These are phyloP conservation scores for Apocynum venetum DNA, from an alignment of 257 asterid species.

Conservation along the genomic window DNA sequence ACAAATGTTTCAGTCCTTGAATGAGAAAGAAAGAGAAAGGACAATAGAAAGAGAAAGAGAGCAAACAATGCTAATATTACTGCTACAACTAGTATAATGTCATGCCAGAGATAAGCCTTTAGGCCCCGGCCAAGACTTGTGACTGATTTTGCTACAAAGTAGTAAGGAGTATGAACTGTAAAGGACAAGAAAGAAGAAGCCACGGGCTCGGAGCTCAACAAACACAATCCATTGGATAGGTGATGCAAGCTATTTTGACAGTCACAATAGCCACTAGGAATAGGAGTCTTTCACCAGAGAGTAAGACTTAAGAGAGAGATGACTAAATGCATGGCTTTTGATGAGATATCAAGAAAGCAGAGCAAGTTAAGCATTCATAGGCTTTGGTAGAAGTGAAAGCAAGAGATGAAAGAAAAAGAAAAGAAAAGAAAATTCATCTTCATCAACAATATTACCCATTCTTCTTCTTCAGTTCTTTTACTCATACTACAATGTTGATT, in stretches of 20 bases:
- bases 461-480: neutral
- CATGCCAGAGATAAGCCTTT: slow-evolving; percentile 9
- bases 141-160: neutral
- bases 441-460: neutral
- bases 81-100: neutral
- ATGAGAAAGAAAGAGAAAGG: too few species aligned
- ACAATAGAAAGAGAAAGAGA: neutral
- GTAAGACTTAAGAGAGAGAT: neutral
- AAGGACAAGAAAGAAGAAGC: neutral
- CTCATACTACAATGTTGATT: neutral
- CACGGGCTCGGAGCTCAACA: slow-evolving; percentile 37
- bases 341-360: neutral
- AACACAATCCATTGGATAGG: slow-evolving; percentile 31
- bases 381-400: neutral
- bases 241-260: slow-evolving; percentile 20
- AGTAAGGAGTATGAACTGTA: neutral
- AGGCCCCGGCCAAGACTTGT: neutral
- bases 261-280: slow-evolving; percentile 7
- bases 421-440: neutral
- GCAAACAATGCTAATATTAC: too few species aligned
- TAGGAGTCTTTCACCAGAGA: slow-evolving; percentile 1
- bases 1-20: slow-evolving; percentile 5
- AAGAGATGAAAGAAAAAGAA: neutral
- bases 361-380: neutral
- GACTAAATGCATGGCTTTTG: neutral